Evolutionary conservation across 176 grass and related monocot genomes (phyloP), one percentile per base, ranked within the genome.

Genomic region (Pontederia paniculata): DNA sequence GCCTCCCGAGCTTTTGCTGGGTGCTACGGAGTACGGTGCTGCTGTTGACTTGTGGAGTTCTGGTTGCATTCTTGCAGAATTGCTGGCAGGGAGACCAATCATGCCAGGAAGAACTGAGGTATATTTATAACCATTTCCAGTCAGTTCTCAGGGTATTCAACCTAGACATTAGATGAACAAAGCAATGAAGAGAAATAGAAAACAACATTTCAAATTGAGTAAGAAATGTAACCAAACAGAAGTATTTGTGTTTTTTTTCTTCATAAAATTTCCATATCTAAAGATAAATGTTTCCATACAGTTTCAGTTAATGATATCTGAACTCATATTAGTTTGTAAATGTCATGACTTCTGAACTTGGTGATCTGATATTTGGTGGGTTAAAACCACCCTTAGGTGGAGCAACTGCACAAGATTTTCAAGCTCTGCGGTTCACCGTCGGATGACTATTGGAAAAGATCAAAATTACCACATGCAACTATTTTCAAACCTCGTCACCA

Each of bases 391-490:
- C 31, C 17, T 60, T 53, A 76, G 64, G 73, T 76, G 19, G 55
- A 76, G 20, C 73, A 76, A 42, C 37, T 76, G 16, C 73, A 76
- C 28, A 76, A 68, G 51, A 68, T 76, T 18, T 68, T 76, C 23
- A 76, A 76, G 37, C 64, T 76, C 48, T 76, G 73, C 20, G 64
- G 73, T 25, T 76, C 73, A 31, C 73, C 73, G 8, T 76, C 73
- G 46, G 73, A 76, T 12, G 73, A 68, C 22, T 76, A 67, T 54
- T 76, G 73, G 73, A 10, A 50, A 28, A 76, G 68, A 45, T 61
- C 63, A 60, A 76, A 76, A 48, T 48, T 76, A 12, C 63, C 73
- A 1, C 55, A 66, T 47, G 47, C 63, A 23, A 76, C 73, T 10
- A 68, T 76, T 12, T 76, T 76, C 17, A 76, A 76, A 45, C 73